Evolutionary conservation across 1,139 yeast species (phyloP).

Genomic region (Kurtzmaniella quercitrusa): DNA sequence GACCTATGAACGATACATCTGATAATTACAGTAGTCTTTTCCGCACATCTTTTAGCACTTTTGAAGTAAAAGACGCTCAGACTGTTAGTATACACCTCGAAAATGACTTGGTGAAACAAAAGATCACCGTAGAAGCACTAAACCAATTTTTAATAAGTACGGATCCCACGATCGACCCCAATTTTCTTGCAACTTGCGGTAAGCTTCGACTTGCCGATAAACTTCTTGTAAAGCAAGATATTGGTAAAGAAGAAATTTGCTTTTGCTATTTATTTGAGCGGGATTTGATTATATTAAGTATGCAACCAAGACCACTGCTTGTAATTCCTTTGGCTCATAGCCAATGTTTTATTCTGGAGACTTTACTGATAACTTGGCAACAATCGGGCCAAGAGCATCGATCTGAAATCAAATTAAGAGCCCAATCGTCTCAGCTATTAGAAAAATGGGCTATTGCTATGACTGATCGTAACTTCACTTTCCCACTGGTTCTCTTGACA

Average conservation of each 20-base stretch:
- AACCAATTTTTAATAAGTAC: not conserved
- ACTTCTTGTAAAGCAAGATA: slow-evolving; percentile 16
- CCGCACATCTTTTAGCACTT: not conserved
- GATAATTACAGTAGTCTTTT: not conserved
- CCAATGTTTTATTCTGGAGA: slow-evolving; percentile 1
- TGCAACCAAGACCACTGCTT: not conserved
- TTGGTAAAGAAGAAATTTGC: not conserved
- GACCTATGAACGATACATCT: not conserved
- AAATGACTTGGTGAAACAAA: not conserved
- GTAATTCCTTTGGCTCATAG: not conserved
- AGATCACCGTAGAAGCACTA: not conserved
- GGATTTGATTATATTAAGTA: not conserved
- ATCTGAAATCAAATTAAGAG: not conserved
- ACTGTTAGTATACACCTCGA: not conserved
- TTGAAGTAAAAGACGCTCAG: not conserved
- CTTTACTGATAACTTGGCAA: not conserved
- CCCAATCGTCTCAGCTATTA: slow-evolving; percentile 24
- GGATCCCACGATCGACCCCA: not conserved
- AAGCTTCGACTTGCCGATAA: slow-evolving; percentile 34
- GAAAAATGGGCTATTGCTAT: slow-evolving; percentile 47
- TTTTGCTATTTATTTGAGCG: not conserved
- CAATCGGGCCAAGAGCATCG: not conserved
- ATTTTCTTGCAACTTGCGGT: not conserved
- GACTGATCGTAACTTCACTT: slow-evolving; percentile 27
- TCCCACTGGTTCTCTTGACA: slow-evolving; percentile 37